Evolutionary conservation across 148 eudicot species (phyloP).

Genomic region (Vaccinium vitisidaea): DNA sequence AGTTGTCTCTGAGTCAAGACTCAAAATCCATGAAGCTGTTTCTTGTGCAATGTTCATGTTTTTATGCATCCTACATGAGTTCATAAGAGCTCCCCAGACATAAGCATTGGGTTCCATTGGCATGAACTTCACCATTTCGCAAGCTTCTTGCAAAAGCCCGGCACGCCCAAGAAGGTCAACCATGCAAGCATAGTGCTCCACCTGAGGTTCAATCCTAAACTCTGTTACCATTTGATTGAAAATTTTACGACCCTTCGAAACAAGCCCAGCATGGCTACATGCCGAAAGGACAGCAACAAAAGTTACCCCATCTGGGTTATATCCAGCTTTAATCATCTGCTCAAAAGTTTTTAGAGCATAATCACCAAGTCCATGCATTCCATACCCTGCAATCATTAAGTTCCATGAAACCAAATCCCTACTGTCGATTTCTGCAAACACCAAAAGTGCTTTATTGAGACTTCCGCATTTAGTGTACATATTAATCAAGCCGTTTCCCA

Average conservation of each 20-base stretch:
- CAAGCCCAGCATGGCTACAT: slow-evolving; percentile 55
- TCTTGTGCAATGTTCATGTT: slow-evolving; percentile 43
- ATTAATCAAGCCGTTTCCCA: slow-evolving; percentile 53
- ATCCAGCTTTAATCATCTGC: slow-evolving; percentile 40
- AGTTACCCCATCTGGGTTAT: slow-evolving; percentile 45
- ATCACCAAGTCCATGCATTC: slow-evolving; percentile 54
- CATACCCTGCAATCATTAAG: slow-evolving; percentile 53
- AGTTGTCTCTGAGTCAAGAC: slow-evolving; percentile 24
- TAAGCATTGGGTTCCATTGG: slow-evolving; percentile 53
- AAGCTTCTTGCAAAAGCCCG: slow-evolving; percentile 51
- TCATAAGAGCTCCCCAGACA: slow-evolving; percentile 58
- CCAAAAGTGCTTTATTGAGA: slow-evolving; percentile 34
- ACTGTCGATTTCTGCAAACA: slow-evolving; percentile 31
- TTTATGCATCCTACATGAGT: slow-evolving; percentile 45
- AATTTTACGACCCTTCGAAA: slow-evolving; percentile 39
- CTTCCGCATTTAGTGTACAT: slow-evolving; percentile 67
- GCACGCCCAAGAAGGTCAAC: slow-evolving; percentile 63
- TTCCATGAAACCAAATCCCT: slow-evolving; percentile 53
- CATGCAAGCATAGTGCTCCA: slow-evolving; percentile 61
- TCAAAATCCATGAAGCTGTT: slow-evolving; percentile 30
- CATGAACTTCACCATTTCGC: slow-evolving; percentile 38
- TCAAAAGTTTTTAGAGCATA: slow-evolving; percentile 36
- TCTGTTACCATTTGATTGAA: slow-evolving; percentile 41
- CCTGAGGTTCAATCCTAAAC: slow-evolving; percentile 36
- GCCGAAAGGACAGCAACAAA: slow-evolving; percentile 60